Conservation (phyloP, 106 monocot species). For the Acorus calamus region DNA sequence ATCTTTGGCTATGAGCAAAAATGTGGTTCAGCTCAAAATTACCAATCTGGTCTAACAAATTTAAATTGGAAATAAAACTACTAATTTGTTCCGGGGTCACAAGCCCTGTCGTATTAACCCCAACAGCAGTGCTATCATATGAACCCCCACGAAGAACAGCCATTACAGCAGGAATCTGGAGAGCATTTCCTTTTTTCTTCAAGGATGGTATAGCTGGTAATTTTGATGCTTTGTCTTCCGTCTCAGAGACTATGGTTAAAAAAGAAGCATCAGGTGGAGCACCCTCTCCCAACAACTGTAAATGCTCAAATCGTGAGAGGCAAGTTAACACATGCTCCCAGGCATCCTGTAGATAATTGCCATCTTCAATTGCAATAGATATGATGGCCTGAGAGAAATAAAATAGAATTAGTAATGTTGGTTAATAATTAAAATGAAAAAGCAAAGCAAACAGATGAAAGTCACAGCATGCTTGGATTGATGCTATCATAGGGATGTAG, state of each 20-base stretch:
- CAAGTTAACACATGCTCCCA: conserved; percentile 97
- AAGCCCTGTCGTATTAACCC: conserved; percentile 42
- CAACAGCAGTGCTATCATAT: conserved; percentile 71
- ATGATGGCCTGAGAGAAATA: conserved; percentile 64
- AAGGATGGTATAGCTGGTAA: conserved; percentile 21
- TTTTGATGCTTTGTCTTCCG: conserved; percentile 64
- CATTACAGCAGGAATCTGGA: conserved; percentile 90
- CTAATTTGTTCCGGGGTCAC: conserved; percentile 89
- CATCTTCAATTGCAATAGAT: conserved; percentile 97
- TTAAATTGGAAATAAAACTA: conserved; percentile 83
- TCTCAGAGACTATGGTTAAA: conserved; percentile 36
- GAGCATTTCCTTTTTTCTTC: conserved; percentile 72
- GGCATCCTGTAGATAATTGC: conserved; percentile 82
- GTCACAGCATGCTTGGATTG: too few relatives aligned
- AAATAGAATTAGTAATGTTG: conserved; percentile 2
- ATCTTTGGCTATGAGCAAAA: conserved; percentile 88
- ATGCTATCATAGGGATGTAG: too few relatives aligned
- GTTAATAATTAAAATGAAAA: neutral
- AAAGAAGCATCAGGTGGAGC: conserved; percentile 90
- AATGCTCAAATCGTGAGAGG: conserved; percentile 91
- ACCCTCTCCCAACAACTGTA: conserved; percentile 90
- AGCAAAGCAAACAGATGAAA: too few relatives aligned
- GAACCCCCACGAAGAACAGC: conserved; percentile 92
- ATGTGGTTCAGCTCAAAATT: conserved; percentile 91
- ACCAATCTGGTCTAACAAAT: conserved; percentile 89